Evolutionary conservation across 805 yeast species (phyloP).

Genomic region (Crinitomyces ghanaensis): DNA sequence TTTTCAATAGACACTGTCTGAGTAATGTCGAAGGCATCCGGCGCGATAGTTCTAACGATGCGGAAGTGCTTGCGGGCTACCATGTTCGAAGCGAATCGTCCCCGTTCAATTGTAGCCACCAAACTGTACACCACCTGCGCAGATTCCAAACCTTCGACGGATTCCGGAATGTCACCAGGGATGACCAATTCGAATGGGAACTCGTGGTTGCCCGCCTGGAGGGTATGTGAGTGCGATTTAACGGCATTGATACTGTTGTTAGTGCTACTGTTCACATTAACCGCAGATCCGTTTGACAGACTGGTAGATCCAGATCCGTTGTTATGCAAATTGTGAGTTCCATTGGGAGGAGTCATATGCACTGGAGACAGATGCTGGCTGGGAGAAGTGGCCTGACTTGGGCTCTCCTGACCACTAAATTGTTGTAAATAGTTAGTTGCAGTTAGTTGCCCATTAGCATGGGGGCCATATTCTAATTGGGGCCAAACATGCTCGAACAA

Average conservation of each 20-base stretch:
- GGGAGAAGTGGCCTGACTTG: too few relatives aligned
- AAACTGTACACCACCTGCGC: conserved; percentile 48
- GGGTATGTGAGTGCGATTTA: conserved; percentile 6
- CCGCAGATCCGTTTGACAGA: neutral
- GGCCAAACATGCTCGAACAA: conserved; percentile 77
- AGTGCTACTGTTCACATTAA: conserved; percentile 2
- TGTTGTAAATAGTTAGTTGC: too few relatives aligned
- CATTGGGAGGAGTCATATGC: too few relatives aligned
- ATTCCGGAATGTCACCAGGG: conserved; percentile 79
- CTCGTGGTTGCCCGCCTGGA: conserved; percentile 60
- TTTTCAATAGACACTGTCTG: conserved; percentile 92
- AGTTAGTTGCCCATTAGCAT: conserved; percentile 8
- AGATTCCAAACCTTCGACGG: conserved; percentile 72
- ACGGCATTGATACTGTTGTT: conserved; percentile 13
- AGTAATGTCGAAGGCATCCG: conserved; percentile 76
- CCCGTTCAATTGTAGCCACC: conserved; percentile 73
- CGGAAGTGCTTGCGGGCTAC: conserved; percentile 60
- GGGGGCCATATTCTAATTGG: conserved; percentile 38
- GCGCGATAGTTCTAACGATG: conserved; percentile 73
- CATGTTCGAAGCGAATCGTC: conserved; percentile 59
- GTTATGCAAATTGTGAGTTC: too few relatives aligned
- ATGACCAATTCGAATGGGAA: conserved; percentile 77
- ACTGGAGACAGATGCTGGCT: too few relatives aligned
- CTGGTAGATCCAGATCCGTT: conserved; percentile 4
- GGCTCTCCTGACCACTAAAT: too few relatives aligned